Conservation (phyloP, 176 grass and related monocot species). For the Dendrocalamus sinicus region DNA sequence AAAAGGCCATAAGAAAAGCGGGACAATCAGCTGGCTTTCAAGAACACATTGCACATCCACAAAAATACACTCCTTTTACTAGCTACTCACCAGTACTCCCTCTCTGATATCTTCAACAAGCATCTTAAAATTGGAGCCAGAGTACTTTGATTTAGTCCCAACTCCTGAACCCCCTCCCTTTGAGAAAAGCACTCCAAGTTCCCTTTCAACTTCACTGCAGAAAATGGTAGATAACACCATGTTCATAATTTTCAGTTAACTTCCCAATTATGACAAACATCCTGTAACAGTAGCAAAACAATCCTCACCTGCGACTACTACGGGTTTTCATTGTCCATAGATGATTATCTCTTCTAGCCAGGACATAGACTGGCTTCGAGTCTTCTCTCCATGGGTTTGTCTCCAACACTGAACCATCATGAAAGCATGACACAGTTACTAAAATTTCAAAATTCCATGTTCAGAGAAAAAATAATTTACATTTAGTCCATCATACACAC, state of each 20-base stretch:
- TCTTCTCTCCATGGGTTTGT: conserved; percentile 97
- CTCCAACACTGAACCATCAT: conserved; percentile 70
- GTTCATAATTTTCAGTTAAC: background rate
- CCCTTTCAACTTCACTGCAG: conserved; percentile 88
- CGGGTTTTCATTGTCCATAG: conserved; percentile 99
- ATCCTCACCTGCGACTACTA: conserved; percentile 64
- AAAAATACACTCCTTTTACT: background rate
- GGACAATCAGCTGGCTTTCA: background rate
- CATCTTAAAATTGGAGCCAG: conserved; percentile 87
- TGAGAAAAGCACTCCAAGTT: conserved; percentile 90
- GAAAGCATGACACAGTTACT: conserved; percentile 23
- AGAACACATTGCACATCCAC: background rate
- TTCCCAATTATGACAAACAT: background rate
- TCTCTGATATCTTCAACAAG: conserved; percentile 96
- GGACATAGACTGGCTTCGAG: conserved; percentile 85
- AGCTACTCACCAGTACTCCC: conserved; percentile 84
- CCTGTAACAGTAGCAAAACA: background rate
- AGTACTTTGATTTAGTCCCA: conserved; percentile 71
- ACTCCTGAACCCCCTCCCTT: conserved; percentile 61
- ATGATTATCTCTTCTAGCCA: conserved; percentile 81
- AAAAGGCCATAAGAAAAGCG: background rate
- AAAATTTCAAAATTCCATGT: background rate
- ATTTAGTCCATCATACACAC: background rate
- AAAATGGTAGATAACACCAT: background rate
- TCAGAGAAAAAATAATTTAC: background rate